Evolutionary conservation across 768 basidiomycete species (phyloP), one percentile per base, ranked within the genome.

Genomic region (Chalciporus piperatus): DNA sequence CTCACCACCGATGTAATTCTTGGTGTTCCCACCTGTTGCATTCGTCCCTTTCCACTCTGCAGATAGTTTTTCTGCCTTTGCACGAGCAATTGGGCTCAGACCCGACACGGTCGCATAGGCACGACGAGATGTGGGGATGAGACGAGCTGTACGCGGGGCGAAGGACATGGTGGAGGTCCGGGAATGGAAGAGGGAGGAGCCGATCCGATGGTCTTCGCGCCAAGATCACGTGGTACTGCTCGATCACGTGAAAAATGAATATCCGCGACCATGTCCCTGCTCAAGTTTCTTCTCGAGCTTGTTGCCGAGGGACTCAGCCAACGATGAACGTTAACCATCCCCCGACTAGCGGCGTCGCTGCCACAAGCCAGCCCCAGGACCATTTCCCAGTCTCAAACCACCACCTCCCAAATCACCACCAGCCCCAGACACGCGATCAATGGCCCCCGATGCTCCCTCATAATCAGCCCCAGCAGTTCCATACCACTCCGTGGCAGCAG

Each of bases 1-100:
- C 71, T 93, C 79, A 9, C 95, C 96, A 12, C 83, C 88, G 52
- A 98, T 89, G 70, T 87, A 93, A 69, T 93, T 94, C 80, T 89
- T 94, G 50, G 94, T 94, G 54, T 77, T 84, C 25, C 81, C 87
- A n/a, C 95, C 95, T 12, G 82, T 80, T 20, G 87, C 85, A 51
- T 78, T 88, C 3, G 95, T 95, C 38, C 95, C 95, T 57, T 85
- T 84, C 92, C 92, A 98, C 27, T 83, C 77, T 13, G 78, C 68
- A 16, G 87, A 87, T 17, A 93, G 73, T 49, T 77, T 76, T 58
- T 89, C 83, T 1, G 89, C 90, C 55, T 79, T 82, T 22, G 79
- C 66, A 17, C 78, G 76, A 19, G 84, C 85, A 11, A 75, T 55
- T 13, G 80, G 70, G 55, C 74, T 80, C 48, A 92, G 70, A 3